Conservation (phyloP, 2,329 filamentous ascomycete genomes). For the Alternaria sp. region DNA sequence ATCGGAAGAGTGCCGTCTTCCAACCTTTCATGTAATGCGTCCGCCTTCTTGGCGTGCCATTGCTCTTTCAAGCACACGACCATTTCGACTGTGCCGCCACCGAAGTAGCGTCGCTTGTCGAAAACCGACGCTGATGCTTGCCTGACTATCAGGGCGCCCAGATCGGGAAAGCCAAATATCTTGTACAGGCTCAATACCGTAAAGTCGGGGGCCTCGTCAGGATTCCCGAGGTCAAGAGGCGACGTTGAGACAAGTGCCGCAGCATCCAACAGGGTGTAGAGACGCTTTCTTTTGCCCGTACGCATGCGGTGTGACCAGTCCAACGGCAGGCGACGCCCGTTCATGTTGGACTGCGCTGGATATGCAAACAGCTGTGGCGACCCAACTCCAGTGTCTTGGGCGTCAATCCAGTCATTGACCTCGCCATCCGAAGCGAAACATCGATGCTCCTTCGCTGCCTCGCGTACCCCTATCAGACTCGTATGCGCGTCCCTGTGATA, state of each 20-base stretch:
- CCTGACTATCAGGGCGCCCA: constrained; percentile 83
- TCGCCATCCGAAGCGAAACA: constrained; percentile 71
- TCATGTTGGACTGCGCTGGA: constrained; percentile 92
- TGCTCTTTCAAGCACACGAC: constrained; percentile 77
- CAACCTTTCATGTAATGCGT: constrained; percentile 76
- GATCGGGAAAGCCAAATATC: constrained; percentile 95
- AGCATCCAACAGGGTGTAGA: constrained; percentile 81
- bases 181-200: constrained; percentile 90
- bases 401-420: constrained; percentile 69
- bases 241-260: constrained; percentile 81
- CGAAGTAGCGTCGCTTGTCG: constrained; percentile 78
- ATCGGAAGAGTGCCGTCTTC: constrained; percentile 93
- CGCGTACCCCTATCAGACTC: constrained; percentile 79
- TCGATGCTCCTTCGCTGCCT: constrained; percentile 67
- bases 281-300: constrained; percentile 49
- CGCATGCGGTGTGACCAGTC: constrained; percentile 64
- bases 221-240: constrained; percentile 71
- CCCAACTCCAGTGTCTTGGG: constrained; percentile 19
- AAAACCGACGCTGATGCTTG: constrained; percentile 72
- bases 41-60: constrained; percentile 81
- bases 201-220: constrained; percentile 76
- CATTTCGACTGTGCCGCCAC: constrained; percentile 92
- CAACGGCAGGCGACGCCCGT: constrained; percentile 76
- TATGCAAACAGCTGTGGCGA: constrained; percentile 72
- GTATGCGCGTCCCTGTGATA: constrained; percentile 89